Conservation (phyloP, 1,139 yeast species). For the Zygosaccharomyces pseudobailii region DNA sequence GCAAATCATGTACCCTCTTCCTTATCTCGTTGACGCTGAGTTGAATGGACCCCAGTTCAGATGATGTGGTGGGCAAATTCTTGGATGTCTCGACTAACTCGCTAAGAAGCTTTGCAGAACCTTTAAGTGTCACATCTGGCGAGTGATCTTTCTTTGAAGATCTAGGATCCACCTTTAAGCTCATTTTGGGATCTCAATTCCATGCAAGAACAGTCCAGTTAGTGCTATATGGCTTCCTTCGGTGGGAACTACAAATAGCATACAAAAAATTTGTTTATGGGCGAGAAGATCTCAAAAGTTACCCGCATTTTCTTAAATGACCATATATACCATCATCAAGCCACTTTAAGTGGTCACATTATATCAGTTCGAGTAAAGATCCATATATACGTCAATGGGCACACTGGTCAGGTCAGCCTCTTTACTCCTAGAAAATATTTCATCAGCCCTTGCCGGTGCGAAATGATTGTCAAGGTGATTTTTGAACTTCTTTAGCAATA, state of each 20-base stretch:
- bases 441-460: slow-evolving; percentile 33
- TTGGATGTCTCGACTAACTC: slow-evolving; percentile 31
- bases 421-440: slow-evolving; percentile 37
- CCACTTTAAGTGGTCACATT: neutral
- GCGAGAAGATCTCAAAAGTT: neutral
- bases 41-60: slow-evolving; percentile 33
- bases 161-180: slow-evolving; percentile 4
- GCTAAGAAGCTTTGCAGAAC: slow-evolving; percentile 21
- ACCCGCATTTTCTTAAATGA: neutral
- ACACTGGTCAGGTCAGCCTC: slow-evolving; percentile 38
- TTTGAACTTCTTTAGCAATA: slow-evolving; percentile 46
- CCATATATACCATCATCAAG: neutral
- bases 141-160: slow-evolving; percentile 3
- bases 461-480: slow-evolving; percentile 47
- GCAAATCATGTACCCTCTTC: slow-evolving; percentile 58
- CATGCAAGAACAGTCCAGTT: neutral
- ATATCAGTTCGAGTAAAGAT: slow-evolving; percentile 33
- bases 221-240: neutral
- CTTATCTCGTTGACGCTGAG: slow-evolving; percentile 70
- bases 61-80: slow-evolving; percentile 30
- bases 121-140: slow-evolving; percentile 5
- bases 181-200: slow-evolving; percentile 4
- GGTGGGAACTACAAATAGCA: neutral
- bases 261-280: neutral
- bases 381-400: slow-evolving; percentile 48